Base-by-base conservation (phyloP, 1,139 yeast genomes). In the Wickerhamomyces sp. region DNA sequence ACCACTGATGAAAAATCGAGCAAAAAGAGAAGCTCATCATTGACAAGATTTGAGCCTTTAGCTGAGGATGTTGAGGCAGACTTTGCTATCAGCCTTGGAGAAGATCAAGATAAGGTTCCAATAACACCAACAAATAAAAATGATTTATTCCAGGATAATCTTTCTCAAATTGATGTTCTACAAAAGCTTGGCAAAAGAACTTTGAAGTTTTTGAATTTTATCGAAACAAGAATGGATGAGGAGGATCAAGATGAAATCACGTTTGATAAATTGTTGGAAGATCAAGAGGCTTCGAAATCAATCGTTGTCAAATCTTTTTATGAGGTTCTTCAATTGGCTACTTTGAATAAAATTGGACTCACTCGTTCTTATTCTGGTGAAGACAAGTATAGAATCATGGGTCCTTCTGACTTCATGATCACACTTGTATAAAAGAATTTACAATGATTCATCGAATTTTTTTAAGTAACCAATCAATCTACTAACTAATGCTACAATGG, bases 281-380 rank as follows among this genome's bases (percentile, higher is more conserved):
- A 41, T 17, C 37, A 38, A 15, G n/a, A n/a, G n/a, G 39, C 40
- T n/a, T 46, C 31, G 13, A 52, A 55, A 38, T 46, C 52, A 13
- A 48, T 62, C 20, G 68, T 68, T 13, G 68, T 64, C 12, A 62
- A 56, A 33, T 60, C 72, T 3, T 67, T 70, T 42, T 49, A 64
- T 12, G 61, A 66, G 32, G 38, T 69, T 2, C 52, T 70, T 28
- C 62, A 66, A 30, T 52, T 70, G 32, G 60, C 70, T 0, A 58
- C 65, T 2, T 39, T 47, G 15, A 42, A 40, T 3, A 36, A 42
- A 23, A 24, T 51, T 22, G 25, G 23, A 4, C 26, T 44, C 25
- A 13, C 16, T 9, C 14, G 16, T 11, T 13, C 16, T 15, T 31
- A 32, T 8, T 14, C 21, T 4, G 16, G 19, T 3, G 16, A 23